These are phyloP conservation scores for Tulasnella calospora DNA, from an alignment of 768 basidiomycete species.

Conservation along the genomic window DNA sequence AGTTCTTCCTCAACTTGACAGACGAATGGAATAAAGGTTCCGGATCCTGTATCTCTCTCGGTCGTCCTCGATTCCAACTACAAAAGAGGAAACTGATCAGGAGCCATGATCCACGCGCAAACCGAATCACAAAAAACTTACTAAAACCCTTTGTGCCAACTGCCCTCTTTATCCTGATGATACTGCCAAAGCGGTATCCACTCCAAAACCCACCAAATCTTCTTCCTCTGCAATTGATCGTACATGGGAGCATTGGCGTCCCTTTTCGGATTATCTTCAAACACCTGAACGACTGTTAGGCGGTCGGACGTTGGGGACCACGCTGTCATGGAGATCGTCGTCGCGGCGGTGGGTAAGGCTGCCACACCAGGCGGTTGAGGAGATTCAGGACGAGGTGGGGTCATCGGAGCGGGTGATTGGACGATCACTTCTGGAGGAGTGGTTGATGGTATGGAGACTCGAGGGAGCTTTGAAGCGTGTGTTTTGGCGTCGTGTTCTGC, in stretches of 20 bases:
- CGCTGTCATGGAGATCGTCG: not conserved
- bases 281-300: not conserved
- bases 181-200: slow-evolving; percentile 50
- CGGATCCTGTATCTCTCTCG: slow-evolving; percentile 14
- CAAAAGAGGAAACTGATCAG: not conserved
- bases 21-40: slow-evolving; percentile 19
- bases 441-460: not conserved
- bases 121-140: not conserved
- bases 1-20: slow-evolving; percentile 13
- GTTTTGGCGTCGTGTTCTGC: not conserved
- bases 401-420: not conserved
- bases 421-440: not conserved
- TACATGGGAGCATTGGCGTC: slow-evolving; percentile 12
- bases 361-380: not conserved
- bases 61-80: slow-evolving; percentile 18
- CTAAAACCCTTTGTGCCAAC: slow-evolving; percentile 47
- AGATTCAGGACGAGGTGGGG: not conserved
- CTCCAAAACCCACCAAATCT: slow-evolving; percentile 70
- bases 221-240: slow-evolving; percentile 39
- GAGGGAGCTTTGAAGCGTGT: not conserved
- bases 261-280: not conserved
- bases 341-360: not conserved
- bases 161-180: slow-evolving; percentile 54
- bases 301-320: not conserved
- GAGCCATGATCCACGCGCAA: not conserved